Conservation (phyloP, 305 asterid species). For the Fraxinus paxiana region DNA sequence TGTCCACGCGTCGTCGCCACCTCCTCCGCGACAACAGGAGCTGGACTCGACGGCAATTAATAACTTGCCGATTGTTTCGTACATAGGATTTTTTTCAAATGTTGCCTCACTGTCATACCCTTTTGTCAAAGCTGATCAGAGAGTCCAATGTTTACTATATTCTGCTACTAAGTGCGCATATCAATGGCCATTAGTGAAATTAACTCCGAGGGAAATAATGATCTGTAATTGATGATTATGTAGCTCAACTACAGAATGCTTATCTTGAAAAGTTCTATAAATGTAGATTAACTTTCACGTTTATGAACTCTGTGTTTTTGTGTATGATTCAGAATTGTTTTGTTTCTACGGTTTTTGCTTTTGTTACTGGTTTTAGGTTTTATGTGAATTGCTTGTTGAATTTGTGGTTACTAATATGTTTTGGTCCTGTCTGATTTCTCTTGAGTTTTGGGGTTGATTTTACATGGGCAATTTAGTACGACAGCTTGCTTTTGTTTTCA, state of each 20-base stretch:
- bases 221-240: neutral
- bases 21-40: too few species aligned
- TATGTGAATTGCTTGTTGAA: neutral
- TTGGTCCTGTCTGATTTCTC: neutral
- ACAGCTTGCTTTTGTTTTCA: neutral
- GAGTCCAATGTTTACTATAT: neutral
- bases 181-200: neutral
- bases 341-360: neutral
- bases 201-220: neutral
- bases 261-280: neutral
- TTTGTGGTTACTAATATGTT: neutral
- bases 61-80: too few species aligned
- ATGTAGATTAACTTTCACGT: neutral
- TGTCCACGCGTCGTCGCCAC: too few species aligned
- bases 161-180: neutral
- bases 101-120: too few species aligned
- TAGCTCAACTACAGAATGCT: neutral
- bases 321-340: neutral
- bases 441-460: neutral
- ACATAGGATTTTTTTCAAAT: too few species aligned
- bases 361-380: neutral
- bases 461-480: neutral
- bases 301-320: neutral
- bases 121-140: too few species aligned
- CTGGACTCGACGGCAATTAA: too few species aligned